Base-by-base conservation (phyloP, 129 eudicot genomes). In the Heracleum sosnowskyi region DNA sequence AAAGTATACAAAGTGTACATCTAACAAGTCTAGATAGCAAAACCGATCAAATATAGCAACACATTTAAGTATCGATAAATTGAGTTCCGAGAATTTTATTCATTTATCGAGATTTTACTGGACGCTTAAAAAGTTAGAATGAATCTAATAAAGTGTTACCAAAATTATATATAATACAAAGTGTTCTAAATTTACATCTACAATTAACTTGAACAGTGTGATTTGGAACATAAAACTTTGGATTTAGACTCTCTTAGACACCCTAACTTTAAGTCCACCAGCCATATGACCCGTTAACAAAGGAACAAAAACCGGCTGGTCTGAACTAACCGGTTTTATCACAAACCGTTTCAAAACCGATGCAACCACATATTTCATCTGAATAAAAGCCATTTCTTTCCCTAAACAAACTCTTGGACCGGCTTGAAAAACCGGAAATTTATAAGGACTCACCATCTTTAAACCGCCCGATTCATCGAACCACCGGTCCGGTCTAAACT, bases 391-490 rank as follows among this genome's bases (percentile, higher is more conserved):
- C 91, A 90, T 62, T 37, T 86, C 91, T 29, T 87, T 90, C 75
- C 94, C 94, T 1, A 90, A 79, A 64, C 94, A 90, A 33, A 87
- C 86, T 76, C 95, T 90, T 1, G 95, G 95, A 76, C 95, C 91
- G 62, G 90, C 95, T 44, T 90, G 91, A 28, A 85, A 90, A 40
- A 87, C 90, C 84, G 95, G 90, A 39, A 53, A 90, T 84, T 84
- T 80, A 41, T 53, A 90, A 2, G 87, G 88, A 42, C 87, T 81
- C 49, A 83, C 90, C 81, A 31, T 74, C 39, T 80, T 87, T 45
- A 83, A 79, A 22, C 6, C 69, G 41, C 79, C 85, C 81, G 81
- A 64, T 74, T 84, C 85, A 60, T 63, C 82, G 4, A 84, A 45
- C 93, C 92, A 90, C 76, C 96, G 85, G 64, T 88, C 89, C 84